Evolutionary conservation across 2,329 filamentous ascomycete genomes (phyloP).

Genomic region (Didymella sp.): DNA sequence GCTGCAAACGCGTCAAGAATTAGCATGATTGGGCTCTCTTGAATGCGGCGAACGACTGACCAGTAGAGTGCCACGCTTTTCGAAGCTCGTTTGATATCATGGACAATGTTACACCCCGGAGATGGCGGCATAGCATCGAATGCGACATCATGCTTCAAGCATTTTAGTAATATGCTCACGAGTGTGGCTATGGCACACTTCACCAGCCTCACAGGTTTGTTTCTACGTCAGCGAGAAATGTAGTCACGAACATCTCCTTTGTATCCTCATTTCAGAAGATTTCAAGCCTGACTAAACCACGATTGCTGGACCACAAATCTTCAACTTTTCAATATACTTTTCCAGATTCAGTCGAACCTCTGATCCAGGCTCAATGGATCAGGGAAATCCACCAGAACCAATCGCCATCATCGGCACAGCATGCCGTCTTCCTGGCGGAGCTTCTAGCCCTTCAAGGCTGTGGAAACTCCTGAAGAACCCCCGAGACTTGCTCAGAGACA

Average conservation of each 20-base stretch:
- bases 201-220: neutral
- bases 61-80: neutral
- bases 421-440: neutral
- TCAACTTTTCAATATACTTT: neutral
- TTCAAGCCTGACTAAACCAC: neutral
- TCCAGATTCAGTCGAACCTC: neutral
- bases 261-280: neutral
- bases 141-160: neutral
- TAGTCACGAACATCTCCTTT: neutral
- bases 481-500: neutral
- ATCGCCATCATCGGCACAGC: slow-evolving; percentile 2
- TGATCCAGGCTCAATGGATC: neutral
- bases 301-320: neutral
- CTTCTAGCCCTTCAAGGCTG: neutral
- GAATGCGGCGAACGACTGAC: neutral
- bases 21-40: neutral
- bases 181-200: neutral
- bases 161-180: neutral
- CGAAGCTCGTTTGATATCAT: neutral
- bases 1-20: neutral
- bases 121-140: neutral
- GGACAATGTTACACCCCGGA: neutral
- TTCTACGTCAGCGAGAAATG: neutral
- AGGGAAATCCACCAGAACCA: neutral
- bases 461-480: slow-evolving; percentile 1